phyloP scores from a whole-genome alignment of 2,329 filamentous ascomycete species.

The Paraconiothyrium sp. region DNA sequence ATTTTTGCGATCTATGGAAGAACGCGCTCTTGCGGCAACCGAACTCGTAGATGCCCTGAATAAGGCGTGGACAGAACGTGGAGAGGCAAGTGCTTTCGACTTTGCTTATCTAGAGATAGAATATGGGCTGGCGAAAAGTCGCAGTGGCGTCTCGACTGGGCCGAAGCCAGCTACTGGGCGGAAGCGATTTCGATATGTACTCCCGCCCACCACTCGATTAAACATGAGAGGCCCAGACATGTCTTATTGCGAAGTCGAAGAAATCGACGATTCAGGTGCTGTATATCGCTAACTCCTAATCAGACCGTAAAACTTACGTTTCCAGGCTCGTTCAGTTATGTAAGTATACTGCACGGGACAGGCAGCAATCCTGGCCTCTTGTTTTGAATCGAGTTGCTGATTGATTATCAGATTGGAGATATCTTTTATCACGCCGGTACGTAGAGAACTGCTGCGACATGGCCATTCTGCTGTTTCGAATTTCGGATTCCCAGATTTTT shows the following conservation, averaged over 20 bases:
- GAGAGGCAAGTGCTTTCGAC: conserved; percentile 31
- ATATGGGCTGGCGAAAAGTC: not conserved
- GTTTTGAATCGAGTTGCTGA: not conserved
- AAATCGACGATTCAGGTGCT: conserved; percentile 14
- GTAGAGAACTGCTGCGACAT: not conserved
- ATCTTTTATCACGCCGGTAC: conserved; percentile 43
- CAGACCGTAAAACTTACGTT: conserved; percentile 24
- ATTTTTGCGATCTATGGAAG: conserved; percentile 36
- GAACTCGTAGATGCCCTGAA: conserved; percentile 41
- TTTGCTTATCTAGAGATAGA: conserved; percentile 8
- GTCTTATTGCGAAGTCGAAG: not conserved
- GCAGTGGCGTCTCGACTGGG: not conserved
- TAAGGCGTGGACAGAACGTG: conserved; percentile 39
- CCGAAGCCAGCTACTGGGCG: not conserved
- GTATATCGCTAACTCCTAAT: conserved; percentile 13
- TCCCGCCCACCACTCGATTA: not conserved
- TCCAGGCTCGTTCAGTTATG: conserved; percentile 21
- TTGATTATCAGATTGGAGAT: conserved; percentile 36
- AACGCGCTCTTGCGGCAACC: conserved; percentile 36
- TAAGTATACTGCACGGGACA: not conserved
- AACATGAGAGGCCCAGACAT: not conserved
- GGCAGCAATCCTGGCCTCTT: not conserved
- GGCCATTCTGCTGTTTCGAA: not conserved
- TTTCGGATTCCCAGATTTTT: not conserved
- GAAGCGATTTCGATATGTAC: not conserved